A percentile compares a stretch with the other conserved stretches of the same genome.
phyloP scores from a whole-genome alignment of 352 stramenopile species.

The Blastocystis sp. region DNA sequence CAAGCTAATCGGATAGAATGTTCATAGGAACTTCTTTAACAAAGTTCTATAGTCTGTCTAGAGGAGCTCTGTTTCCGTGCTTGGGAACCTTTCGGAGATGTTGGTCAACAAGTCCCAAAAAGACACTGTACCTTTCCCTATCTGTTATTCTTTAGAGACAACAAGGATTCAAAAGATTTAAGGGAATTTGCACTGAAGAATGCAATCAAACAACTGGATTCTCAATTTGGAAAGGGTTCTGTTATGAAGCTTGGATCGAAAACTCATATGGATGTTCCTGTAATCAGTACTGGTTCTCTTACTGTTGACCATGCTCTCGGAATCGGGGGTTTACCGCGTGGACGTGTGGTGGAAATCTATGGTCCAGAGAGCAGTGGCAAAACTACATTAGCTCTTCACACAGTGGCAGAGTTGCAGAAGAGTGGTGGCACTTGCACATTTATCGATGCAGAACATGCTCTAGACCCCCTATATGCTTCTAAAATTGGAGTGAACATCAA shows the following conservation, averaged over 20 bases:
- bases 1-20: too few relatives aligned
- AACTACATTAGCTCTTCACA: slow-evolving; percentile 92
- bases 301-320: slow-evolving; percentile 82
- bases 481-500: slow-evolving; percentile 86
- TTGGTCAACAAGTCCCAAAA: too few relatives aligned
- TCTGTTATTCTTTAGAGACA: not conserved
- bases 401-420: slow-evolving; percentile 89
- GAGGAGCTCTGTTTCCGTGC: too few relatives aligned
- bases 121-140: too few relatives aligned
- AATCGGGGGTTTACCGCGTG: slow-evolving; percentile 86
- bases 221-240: slow-evolving; percentile 70
- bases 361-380: slow-evolving; percentile 94
- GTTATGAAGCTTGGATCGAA: slow-evolving; percentile 90
- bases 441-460: slow-evolving; percentile 93
- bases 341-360: slow-evolving; percentile 95
- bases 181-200: slow-evolving; percentile 61
- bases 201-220: slow-evolving; percentile 64
- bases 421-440: slow-evolving; percentile 87
- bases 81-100: too few relatives aligned
- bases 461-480: slow-evolving; percentile 89
- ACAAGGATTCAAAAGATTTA: not conserved
- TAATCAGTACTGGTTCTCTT: slow-evolving; percentile 85
- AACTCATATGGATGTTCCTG: slow-evolving; percentile 78
- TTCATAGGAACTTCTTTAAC: too few relatives aligned
- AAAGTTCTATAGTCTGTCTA: too few relatives aligned